Evolutionary conservation across 805 yeast species (phyloP).

Genomic region (Candida suzukii): DNA sequence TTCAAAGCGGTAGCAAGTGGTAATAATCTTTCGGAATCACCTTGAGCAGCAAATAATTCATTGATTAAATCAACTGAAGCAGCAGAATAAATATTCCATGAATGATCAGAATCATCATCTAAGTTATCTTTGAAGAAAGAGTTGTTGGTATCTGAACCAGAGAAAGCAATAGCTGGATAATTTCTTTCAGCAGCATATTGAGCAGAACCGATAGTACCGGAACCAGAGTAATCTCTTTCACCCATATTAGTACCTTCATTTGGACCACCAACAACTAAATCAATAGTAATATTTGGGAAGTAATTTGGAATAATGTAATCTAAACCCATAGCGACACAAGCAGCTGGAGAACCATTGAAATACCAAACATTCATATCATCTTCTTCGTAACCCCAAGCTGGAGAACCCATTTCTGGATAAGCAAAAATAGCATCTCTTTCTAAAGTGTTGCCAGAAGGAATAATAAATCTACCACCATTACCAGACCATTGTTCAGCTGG

Average conservation of each 20-base stretch:
- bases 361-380: slow-evolving; percentile 40
- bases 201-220: slow-evolving; percentile 49
- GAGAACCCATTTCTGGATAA: slow-evolving; percentile 40
- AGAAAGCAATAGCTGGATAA: slow-evolving; percentile 42
- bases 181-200: slow-evolving; percentile 42
- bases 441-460: slow-evolving; percentile 32
- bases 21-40: slow-evolving; percentile 28
- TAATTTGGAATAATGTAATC: slow-evolving; percentile 39
- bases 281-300: slow-evolving; percentile 36
- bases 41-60: slow-evolving; percentile 30
- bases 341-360: slow-evolving; percentile 50
- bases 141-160: slow-evolving; percentile 44
- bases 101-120: slow-evolving; percentile 31
- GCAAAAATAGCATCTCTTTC: slow-evolving; percentile 39
- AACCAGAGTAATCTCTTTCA: slow-evolving; percentile 32
- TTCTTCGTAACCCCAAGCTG: slow-evolving; percentile 49
- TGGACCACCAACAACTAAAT: slow-evolving; percentile 45
- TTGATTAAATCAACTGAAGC: slow-evolving; percentile 33
- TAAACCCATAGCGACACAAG: slow-evolving; percentile 41
- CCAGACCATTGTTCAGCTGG: slow-evolving; percentile 48
- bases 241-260: slow-evolving; percentile 45
- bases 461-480: slow-evolving; percentile 45
- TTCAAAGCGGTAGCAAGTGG: slow-evolving; percentile 40
- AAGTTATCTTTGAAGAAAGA: slow-evolving; percentile 40
- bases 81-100: slow-evolving; percentile 38